Evolutionary conservation across 495 filamentous ascomycete species (phyloP).

Genomic region (Neurospora sp.): DNA sequence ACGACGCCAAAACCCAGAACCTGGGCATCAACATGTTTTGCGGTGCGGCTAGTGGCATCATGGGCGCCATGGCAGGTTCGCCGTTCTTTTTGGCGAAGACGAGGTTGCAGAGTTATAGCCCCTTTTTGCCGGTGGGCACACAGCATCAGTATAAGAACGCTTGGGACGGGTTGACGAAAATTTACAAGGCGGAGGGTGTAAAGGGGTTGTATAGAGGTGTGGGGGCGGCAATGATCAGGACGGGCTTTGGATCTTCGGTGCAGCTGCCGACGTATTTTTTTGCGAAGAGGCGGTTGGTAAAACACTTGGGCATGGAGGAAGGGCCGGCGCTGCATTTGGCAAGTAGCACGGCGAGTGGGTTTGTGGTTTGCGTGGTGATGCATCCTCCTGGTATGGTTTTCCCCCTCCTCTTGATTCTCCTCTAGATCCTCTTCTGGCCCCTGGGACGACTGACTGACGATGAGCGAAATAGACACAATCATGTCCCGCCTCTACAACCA

Average conservation of each 20-base stretch:
- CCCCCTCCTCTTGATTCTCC: neutral
- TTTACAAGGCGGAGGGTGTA: constrained; percentile 68
- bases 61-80: constrained; percentile 83
- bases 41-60: constrained; percentile 76
- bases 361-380: constrained; percentile 97
- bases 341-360: constrained; percentile 82
- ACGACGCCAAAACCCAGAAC: constrained; percentile 64
- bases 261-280: constrained; percentile 98
- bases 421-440: too few relatives aligned
- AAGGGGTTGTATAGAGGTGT: constrained; percentile 81
- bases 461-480: constrained; percentile 62
- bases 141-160: constrained; percentile 89
- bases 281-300: constrained; percentile 75
- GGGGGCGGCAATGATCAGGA: constrained; percentile 90
- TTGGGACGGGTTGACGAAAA: constrained; percentile 68
- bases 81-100: constrained; percentile 99
- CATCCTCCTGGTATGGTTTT: constrained; percentile 70
- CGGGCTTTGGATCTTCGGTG: constrained; percentile 88
- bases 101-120: constrained; percentile 85
- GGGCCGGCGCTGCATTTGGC: constrained; percentile 81
- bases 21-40: constrained; percentile 86
- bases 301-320: constrained; percentile 79
- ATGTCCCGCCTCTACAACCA: constrained; percentile 99
- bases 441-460: too few relatives aligned
- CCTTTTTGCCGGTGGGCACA: constrained; percentile 89